Evolutionary conservation across 768 basidiomycete species (phyloP), one percentile per base, ranked within the genome.

Genomic region (Boletus rufocinnamomeus): DNA sequence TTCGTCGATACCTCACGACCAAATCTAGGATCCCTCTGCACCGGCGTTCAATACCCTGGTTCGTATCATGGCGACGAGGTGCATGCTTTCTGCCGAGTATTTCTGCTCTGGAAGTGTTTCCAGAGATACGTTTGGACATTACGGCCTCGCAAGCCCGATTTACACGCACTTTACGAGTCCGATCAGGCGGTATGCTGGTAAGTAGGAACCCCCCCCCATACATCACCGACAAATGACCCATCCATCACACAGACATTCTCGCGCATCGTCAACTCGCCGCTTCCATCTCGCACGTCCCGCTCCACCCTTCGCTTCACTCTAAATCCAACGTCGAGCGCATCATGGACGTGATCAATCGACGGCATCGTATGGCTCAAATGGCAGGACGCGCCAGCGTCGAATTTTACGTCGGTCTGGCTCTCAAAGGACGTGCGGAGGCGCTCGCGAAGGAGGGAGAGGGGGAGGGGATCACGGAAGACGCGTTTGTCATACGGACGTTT

Each of bases 91-190:
- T 0, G 97, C 97, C 21, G 97, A 99, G 72, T 99, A 99, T 73
- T 98, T 98, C 76, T 93, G 91, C 70, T 91, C 95, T 0, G 96
- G 97, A 10, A 95, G 93, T 64, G 94, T 98, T 3, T 84, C 88
- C 0, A 84, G 88, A 50, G 95, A 97, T 62, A 88, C 93, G 1
- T 99, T 98, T 70, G 89, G 91, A 2, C 97, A 98, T 73, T 99
- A 99, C 71, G 97, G 97, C 41, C 83, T 99, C n/a, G 97, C 97
- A 0, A 95, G 86, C 70, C 83, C 91, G 0, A 99, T 99, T 56
- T 99, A 98, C 71, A 99, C 97, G 0, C 97, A 98, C 72, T 98
- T 98, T 70, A 98, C 96, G 41, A 96, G 94, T 70, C 97, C 97
- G 1, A 99, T 99, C 65, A 82, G 97, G 56, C 85, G 97, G 56